Evolutionary conservation across 768 basidiomycete species (phyloP).

Genomic region (Myochromella boudieri): DNA sequence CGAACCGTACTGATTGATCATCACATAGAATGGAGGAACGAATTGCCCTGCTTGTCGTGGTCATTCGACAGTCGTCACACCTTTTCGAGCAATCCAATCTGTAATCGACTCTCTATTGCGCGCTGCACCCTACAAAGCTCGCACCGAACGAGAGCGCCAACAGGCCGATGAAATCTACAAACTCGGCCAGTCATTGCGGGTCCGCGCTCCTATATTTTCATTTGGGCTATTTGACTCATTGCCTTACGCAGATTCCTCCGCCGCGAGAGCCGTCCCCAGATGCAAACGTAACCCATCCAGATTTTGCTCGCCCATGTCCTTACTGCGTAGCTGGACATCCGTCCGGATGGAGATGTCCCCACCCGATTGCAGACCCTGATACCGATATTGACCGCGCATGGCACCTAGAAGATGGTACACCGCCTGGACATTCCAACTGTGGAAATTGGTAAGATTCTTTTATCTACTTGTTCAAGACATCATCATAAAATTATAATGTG

Average conservation of each 20-base stretch:
- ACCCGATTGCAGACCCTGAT: conserved; percentile 73
- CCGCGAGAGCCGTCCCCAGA: conserved; percentile 79
- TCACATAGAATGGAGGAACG: conserved; percentile 73
- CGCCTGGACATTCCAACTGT: conserved; percentile 78
- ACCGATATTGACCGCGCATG: conserved; percentile 71
- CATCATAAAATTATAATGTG: background rate
- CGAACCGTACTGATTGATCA: conserved; percentile 14
- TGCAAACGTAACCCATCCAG: conserved; percentile 65
- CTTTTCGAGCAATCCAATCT: conserved; percentile 71
- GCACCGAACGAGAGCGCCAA: conserved; percentile 66
- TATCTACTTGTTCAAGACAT: background rate
- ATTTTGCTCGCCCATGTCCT: conserved; percentile 77
- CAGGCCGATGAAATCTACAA: conserved; percentile 85
- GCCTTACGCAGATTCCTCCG: conserved; percentile 61
- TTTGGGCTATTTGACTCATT: conserved; percentile 11
- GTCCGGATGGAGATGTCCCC: conserved; percentile 80
- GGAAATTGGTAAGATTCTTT: conserved; percentile 66
- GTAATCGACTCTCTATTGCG: conserved; percentile 73
- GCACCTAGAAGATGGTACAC: conserved; percentile 73
- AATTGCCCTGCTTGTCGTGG: conserved; percentile 83
- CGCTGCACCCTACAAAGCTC: conserved; percentile 64
- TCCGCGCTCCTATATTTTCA: conserved; percentile 26
- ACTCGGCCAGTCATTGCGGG: conserved; percentile 59
- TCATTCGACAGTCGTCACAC: conserved; percentile 63
- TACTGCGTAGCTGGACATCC: conserved; percentile 70